phyloP scores from a whole-genome alignment of 495 filamentous ascomycete species.

The Tuber indicum region DNA sequence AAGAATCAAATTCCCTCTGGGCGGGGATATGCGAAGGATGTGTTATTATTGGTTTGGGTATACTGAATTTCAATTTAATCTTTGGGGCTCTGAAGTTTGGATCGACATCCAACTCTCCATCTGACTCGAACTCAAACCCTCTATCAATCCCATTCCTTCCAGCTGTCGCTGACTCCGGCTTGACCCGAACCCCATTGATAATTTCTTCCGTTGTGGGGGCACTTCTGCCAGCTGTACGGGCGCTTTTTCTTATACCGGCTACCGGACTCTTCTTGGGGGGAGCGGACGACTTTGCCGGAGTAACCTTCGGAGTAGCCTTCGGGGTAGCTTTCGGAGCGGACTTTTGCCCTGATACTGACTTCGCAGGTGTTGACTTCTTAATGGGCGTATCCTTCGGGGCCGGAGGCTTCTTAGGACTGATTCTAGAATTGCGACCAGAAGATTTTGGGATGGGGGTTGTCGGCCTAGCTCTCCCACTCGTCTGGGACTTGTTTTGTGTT shows the following conservation, averaged over 20 bases:
- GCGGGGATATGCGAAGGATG: slow-evolving; percentile 50
- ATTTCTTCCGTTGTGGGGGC: slow-evolving; percentile 14
- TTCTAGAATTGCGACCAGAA: slow-evolving; percentile 28
- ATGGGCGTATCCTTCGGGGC: slow-evolving; percentile 37
- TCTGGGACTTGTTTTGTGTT: slow-evolving; percentile 18
- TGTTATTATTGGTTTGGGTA: slow-evolving; percentile 45
- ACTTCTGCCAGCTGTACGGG: slow-evolving; percentile 33
- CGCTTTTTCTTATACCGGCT: slow-evolving; percentile 38
- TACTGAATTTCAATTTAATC: slow-evolving; percentile 38
- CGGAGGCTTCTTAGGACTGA: slow-evolving; percentile 40
- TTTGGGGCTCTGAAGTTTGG: slow-evolving; percentile 34
- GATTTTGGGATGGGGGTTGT: slow-evolving; percentile 35
- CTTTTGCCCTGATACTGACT: slow-evolving; percentile 18
- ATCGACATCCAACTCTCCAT: slow-evolving; percentile 37
- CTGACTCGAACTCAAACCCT: slow-evolving; percentile 36
- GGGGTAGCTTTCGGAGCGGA: slow-evolving; percentile 20
- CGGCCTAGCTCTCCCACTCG: slow-evolving; percentile 35
- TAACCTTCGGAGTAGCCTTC: slow-evolving; percentile 26
- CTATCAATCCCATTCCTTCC: slow-evolving; percentile 6
- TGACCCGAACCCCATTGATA: not conserved
- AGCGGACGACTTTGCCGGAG: slow-evolving; percentile 23
- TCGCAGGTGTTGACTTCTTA: slow-evolving; percentile 35
- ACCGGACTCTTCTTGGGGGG: slow-evolving; percentile 35
- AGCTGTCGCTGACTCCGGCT: slow-evolving; percentile 13
- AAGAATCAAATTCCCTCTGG: slow-evolving; percentile 48